phyloP scores from a whole-genome alignment of 139 green algal genomes.

The Volvox reticuliferus region DNA sequence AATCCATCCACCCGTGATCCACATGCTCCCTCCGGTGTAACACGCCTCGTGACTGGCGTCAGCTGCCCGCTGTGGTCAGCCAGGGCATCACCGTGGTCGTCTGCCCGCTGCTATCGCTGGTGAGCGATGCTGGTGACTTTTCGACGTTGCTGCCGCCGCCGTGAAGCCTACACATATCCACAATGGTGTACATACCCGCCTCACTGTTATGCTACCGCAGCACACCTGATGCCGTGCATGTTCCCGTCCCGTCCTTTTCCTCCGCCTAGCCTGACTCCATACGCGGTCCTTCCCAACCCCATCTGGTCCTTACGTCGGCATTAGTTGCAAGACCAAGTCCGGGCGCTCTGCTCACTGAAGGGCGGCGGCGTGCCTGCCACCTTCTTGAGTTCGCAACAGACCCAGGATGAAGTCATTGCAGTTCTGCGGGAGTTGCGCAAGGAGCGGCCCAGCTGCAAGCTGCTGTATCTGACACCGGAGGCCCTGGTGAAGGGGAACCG shows the following conservation, averaged over 20 bases:
- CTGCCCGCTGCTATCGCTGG: slow-evolving; percentile 95
- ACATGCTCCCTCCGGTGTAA: too few relatives aligned
- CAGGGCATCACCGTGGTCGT: slow-evolving; percentile 93
- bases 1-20: too few relatives aligned
- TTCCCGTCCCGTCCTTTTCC: too few relatives aligned
- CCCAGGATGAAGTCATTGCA: slow-evolving; percentile 25
- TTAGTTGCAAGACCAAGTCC: slow-evolving; percentile 93
- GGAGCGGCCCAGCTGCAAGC: slow-evolving; percentile 67
- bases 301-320: too few relatives aligned
- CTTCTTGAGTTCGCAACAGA: slow-evolving; percentile 43
- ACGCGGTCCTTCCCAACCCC: too few relatives aligned
- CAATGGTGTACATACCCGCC: too few relatives aligned
- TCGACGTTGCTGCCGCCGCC: too few relatives aligned
- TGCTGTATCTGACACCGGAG: slow-evolving; percentile 95
- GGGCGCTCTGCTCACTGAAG: slow-evolving; percentile 29
- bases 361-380: slow-evolving; percentile 38
- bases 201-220: too few relatives aligned
- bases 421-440: slow-evolving; percentile 85
- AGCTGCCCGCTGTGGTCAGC: slow-evolving; percentile 86
- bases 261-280: too few relatives aligned
- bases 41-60: slow-evolving; percentile 8
- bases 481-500: slow-evolving; percentile 79
- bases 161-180: too few relatives aligned
- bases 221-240: too few relatives aligned
- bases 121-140: slow-evolving; percentile 62